Evolutionary conservation across 1,284 basidiomycete genomes (phyloP).

Genomic region (Rhizopogon parksii): DNA sequence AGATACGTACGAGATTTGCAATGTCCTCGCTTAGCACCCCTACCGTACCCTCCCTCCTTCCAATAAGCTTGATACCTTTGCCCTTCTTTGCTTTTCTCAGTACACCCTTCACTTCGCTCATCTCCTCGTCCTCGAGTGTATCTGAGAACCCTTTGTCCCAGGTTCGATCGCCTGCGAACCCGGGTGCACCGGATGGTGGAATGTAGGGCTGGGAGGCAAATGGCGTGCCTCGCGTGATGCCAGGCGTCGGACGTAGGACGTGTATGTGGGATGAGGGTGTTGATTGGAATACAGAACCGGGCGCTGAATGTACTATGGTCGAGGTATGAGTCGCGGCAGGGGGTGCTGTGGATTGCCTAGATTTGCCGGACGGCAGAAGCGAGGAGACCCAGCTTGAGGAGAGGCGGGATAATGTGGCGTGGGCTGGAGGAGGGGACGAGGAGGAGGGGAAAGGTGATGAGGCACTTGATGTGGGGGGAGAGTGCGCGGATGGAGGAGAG

Average conservation of each 20-base stretch:
- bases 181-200: conserved; percentile 72
- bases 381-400: conserved; percentile 23
- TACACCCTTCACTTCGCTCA: conserved; percentile 16
- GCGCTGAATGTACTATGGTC: not conserved
- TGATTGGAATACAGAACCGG: not conserved
- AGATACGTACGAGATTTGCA: conserved; percentile 50
- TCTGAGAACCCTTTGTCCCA: conserved; percentile 53
- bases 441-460: conserved; percentile 12
- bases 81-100: conserved; percentile 16
- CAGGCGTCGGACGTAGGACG: not conserved
- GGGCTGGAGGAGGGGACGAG: conserved; percentile 12
- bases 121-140: conserved; percentile 27
- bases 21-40: conserved; percentile 48
- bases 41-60: conserved; percentile 47
- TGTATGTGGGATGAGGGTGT: conserved; percentile 2
- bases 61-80: conserved; percentile 42
- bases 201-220: conserved; percentile 54
- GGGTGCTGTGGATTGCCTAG: conserved; percentile 6
- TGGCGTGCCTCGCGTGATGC: conserved; percentile 44
- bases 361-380: conserved; percentile 17
- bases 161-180: conserved; percentile 54
- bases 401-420: conserved; percentile 23
- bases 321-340: not conserved
- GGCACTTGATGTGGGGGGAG: conserved; percentile 5
- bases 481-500: conserved; percentile 19